A percentile compares a stretch with the other conserved stretches of the same genome.
phyloP scores from a whole-genome alignment of 2,329 filamentous ascomycete genomes.

The Metarhizium sp. region DNA sequence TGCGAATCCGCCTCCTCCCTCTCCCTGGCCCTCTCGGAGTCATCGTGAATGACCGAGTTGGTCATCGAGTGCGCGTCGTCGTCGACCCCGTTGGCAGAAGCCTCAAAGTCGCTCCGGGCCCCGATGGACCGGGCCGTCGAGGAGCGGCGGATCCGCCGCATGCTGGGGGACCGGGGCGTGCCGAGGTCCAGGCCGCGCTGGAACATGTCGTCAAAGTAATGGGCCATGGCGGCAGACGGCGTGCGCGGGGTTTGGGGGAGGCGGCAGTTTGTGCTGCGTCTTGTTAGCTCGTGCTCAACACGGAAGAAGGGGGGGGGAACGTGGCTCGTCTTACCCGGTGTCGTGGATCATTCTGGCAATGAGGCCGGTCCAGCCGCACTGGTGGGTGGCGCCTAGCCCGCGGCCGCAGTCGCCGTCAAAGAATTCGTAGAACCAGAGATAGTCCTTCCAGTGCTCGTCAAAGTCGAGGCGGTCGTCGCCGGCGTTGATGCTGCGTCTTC shows the following conservation, averaged over 20 bases:
- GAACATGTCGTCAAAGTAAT: constrained; percentile 94
- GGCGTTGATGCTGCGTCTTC: constrained; percentile 79
- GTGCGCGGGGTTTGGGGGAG: constrained; percentile 89
- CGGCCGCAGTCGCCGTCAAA: constrained; percentile 89
- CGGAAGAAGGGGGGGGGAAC: background rate
- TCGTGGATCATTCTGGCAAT: constrained; percentile 97
- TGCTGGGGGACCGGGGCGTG: constrained; percentile 23
- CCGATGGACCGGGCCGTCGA: constrained; percentile 80
- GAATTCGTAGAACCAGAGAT: constrained; percentile 92
- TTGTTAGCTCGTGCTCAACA: background rate
- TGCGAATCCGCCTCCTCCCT: constrained; percentile 54
- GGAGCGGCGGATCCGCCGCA: constrained; percentile 58
- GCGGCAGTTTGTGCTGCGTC: constrained; percentile 67
- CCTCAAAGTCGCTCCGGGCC: constrained; percentile 68
- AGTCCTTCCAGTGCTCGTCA: constrained; percentile 79
- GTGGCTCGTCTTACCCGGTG: constrained; percentile 63
- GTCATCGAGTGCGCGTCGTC: constrained; percentile 24
- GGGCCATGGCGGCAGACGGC: constrained; percentile 70
- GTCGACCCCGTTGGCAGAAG: constrained; percentile 36
- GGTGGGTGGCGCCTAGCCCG: constrained; percentile 84
- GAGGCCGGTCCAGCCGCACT: constrained; percentile 92
- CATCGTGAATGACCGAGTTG: constrained; percentile 23
- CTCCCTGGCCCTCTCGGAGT: constrained; percentile 36
- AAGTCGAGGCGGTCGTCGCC: constrained; percentile 81
- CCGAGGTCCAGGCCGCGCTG: constrained; percentile 29